phyloP scores from a whole-genome alignment of 495 filamentous ascomycete species.

The Copromyces sp. region DNA sequence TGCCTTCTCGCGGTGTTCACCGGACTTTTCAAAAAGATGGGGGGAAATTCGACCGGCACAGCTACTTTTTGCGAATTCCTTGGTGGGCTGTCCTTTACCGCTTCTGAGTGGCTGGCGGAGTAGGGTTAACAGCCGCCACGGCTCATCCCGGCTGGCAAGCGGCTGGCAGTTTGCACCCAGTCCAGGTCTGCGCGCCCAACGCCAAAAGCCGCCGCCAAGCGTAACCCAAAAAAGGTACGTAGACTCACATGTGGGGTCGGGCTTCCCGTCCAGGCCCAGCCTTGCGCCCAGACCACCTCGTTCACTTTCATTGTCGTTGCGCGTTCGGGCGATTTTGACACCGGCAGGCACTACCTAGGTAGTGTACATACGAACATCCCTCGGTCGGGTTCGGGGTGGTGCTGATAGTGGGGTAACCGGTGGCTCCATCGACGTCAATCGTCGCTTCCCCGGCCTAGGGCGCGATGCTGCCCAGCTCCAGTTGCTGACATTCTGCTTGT shows the following conservation, averaged over 20 bases:
- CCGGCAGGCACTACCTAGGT: neutral
- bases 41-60: constrained; percentile 25
- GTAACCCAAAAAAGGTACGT: neutral
- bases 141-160: neutral
- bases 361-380: neutral
- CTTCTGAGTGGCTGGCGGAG: constrained; percentile 15
- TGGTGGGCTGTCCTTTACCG: constrained; percentile 21
- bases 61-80: constrained; percentile 25
- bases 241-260: neutral
- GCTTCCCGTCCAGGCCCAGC: neutral
- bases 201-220: neutral
- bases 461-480: neutral
- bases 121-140: constrained; percentile 21
- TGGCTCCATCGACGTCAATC: neutral
- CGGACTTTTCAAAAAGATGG: constrained; percentile 17
- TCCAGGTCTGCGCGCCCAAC: neutral
- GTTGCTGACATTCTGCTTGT: neutral
- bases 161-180: neutral
- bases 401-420: neutral
- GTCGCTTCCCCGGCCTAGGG: neutral
- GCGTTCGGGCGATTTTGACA: neutral
- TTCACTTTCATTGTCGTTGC: neutral
- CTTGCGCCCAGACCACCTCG: neutral
- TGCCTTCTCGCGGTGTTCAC: constrained; percentile 22
- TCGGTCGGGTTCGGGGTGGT: neutral